Percentiles rank a stretch among this genome's conserved stretches.
phyloP scores from a whole-genome alignment of 192 early-diverging fungal genomes.

The Linnemannia zychae region DNA sequence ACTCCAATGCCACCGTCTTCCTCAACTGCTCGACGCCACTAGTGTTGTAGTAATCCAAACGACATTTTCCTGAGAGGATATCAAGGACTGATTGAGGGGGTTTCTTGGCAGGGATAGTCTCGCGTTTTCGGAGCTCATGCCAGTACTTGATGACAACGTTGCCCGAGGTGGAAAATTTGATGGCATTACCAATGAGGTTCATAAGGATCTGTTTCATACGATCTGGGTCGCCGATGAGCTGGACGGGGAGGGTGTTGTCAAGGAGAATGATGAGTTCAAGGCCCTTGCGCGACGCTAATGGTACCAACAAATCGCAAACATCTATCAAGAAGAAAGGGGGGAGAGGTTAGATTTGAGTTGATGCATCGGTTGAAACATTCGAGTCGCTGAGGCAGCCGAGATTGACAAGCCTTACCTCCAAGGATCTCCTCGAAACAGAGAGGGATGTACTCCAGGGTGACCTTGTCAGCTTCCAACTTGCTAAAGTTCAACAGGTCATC shows the following conservation, averaged over 20 bases:
- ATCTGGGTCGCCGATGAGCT: constrained; percentile 75
- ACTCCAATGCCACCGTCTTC: constrained; percentile 4
- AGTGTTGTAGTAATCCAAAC: neutral
- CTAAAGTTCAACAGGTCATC: constrained; percentile 66
- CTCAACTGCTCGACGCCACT: constrained; percentile 1
- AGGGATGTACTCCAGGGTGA: constrained; percentile 59
- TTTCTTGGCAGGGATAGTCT: constrained; percentile 1
- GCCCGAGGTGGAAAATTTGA: constrained; percentile 67
- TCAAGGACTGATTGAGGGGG: constrained; percentile 2
- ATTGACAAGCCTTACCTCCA: constrained; percentile 41
- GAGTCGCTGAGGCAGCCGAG: neutral
- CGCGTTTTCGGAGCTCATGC: constrained; percentile 29
- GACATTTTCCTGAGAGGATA: constrained; percentile 8
- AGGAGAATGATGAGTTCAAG: constrained; percentile 68
- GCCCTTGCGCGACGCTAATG: constrained; percentile 73
- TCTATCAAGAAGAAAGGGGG: constrained; percentile 22
- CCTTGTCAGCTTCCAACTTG: constrained; percentile 64
- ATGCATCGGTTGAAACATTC: too few relatives aligned
- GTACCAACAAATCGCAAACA: constrained; percentile 71
- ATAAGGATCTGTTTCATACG: constrained; percentile 79
- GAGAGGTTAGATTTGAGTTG: neutral
- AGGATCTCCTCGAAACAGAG: constrained; percentile 60
- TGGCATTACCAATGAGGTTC: constrained; percentile 80
- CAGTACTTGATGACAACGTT: constrained; percentile 48
- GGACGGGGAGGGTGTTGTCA: constrained; percentile 68